These are phyloP conservation scores for Eimeria acervulina DNA, from an alignment of 169 alveolate species.

Conservation along the genomic window DNA sequence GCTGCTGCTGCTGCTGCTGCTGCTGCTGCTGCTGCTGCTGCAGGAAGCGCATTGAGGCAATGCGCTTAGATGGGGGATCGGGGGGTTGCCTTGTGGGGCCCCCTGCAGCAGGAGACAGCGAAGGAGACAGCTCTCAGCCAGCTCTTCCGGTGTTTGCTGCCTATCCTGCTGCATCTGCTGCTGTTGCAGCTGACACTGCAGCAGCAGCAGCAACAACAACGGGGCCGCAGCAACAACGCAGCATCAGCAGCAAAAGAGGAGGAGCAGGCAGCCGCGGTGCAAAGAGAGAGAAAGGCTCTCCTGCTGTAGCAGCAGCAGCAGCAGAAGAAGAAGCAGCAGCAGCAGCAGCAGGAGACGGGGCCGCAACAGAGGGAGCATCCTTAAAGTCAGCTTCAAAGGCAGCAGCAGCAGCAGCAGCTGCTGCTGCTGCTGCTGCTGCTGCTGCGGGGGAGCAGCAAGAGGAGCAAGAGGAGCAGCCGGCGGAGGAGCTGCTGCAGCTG, in stretches of 20 bases:
- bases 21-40: neutral
- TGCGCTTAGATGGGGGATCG: neutral
- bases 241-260: neutral
- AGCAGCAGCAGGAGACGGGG: no score
- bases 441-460: neutral
- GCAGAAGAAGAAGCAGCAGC: neutral
- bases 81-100: neutral
- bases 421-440: no score
- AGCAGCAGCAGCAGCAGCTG: neutral
- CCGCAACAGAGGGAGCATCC: no score
- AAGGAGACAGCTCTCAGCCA: neutral
- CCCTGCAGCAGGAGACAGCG: neutral
- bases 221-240: conserved; percentile 6
- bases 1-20: conserved; percentile 12
- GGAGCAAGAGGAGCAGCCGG: no score
- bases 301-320: conserved; percentile 1
- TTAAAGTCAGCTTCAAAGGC: no score
- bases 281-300: neutral
- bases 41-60: neutral
- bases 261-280: neutral
- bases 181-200: neutral
- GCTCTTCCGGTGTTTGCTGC: conserved; percentile 5
- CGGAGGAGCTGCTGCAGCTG: neutral
- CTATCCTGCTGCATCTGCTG: no score
- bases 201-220: conserved; percentile 12